These are phyloP conservation scores for Cucurbita argyrosperma DNA, from an alignment of 306 rosid species.

Conservation along the genomic window DNA sequence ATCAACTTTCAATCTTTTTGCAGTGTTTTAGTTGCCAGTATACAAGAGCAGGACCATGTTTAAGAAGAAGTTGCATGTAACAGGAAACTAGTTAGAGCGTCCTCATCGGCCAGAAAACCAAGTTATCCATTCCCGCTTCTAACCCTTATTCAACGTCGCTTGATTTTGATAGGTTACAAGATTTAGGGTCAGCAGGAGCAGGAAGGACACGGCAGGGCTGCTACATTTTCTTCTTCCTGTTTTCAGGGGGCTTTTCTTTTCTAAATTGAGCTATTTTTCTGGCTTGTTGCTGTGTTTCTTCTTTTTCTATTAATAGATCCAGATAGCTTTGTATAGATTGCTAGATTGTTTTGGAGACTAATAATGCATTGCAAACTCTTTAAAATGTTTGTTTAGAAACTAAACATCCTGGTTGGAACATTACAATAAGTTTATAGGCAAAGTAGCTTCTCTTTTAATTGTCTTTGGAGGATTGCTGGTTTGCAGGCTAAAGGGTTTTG, in stretches of 20 bases:
- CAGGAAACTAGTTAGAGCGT: not conserved
- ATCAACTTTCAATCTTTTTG: not conserved
- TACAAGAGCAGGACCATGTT: not conserved
- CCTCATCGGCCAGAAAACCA: not conserved
- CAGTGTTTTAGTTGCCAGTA: not conserved
- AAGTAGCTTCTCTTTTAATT: not conserved
- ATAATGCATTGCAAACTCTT: constrained; percentile 9
- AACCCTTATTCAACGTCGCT: not conserved
- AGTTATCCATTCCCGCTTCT: not conserved
- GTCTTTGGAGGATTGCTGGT: not conserved
- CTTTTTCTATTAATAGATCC: constrained; percentile 6
- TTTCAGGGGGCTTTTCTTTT: not conserved
- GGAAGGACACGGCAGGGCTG: not conserved
- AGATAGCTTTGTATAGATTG: constrained; percentile 19
- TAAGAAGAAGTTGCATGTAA: not conserved
- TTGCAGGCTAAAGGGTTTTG: not conserved
- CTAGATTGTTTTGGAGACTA: constrained; percentile 14
- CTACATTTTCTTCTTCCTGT: not conserved
- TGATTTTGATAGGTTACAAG: not conserved
- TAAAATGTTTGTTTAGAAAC: not conserved
- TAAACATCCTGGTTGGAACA: constrained; percentile 1
- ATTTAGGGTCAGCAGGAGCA: not conserved
- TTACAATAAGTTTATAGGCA: not conserved
- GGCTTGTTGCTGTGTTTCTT: constrained; percentile 11
- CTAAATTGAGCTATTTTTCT: not conserved